phyloP scores from a whole-genome alignment of 2,329 filamentous ascomycete genomes.

The Lomentospora prolificans region DNA sequence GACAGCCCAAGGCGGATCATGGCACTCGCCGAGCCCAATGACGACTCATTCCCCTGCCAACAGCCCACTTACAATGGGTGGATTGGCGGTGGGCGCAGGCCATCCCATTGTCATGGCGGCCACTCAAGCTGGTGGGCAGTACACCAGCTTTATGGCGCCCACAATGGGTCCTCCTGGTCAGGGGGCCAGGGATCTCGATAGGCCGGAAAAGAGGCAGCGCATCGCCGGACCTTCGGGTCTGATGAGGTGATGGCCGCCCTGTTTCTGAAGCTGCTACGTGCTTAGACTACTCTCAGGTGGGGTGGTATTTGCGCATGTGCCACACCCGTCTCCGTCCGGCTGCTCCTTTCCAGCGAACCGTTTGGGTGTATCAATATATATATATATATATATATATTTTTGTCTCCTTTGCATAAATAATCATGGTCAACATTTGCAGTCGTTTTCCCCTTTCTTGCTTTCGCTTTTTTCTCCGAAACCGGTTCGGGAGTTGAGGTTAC shows the following conservation, averaged over 20 bases:
- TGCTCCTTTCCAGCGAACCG: too few species aligned
- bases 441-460: not conserved
- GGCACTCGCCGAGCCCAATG: not conserved
- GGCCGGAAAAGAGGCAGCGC: slow-evolving; percentile 6
- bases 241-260: not conserved
- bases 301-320: too few species aligned
- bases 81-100: not conserved
- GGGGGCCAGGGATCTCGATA: not conserved
- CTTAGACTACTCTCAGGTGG: too few species aligned
- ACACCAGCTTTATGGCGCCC: slow-evolving; percentile 2
- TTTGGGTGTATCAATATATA: too few species aligned
- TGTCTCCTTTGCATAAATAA: too few species aligned
- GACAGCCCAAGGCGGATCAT: not conserved
- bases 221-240: not conserved
- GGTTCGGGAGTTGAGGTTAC: not conserved
- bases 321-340: too few species aligned
- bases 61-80: slow-evolving; percentile 2
- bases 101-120: slow-evolving; percentile 1
- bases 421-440: too few species aligned
- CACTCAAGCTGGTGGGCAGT: not conserved
- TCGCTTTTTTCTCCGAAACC: not conserved
- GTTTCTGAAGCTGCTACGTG: not conserved
- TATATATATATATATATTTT: too few species aligned
- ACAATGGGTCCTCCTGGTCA: slow-evolving; percentile 1
- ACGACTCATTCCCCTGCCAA: slow-evolving; percentile 5